Percentiles rank a stretch among this genome's conserved stretches.
Conservation (phyloP, 441 rosid genomes). For the Hura crepitans region DNA sequence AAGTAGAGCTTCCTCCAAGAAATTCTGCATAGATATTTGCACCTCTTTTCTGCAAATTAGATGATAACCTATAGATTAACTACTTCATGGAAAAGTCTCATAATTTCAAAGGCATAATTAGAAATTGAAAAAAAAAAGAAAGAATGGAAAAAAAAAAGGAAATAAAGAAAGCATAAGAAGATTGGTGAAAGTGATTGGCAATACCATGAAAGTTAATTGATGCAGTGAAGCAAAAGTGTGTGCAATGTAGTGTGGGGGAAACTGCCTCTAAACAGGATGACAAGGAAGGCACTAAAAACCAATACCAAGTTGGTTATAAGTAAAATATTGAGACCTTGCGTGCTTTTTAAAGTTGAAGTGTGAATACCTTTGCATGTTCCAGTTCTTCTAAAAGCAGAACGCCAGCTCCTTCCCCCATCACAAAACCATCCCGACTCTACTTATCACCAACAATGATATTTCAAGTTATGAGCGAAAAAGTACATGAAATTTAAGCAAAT, state of each 20-base stretch:
- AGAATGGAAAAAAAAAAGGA: neutral
- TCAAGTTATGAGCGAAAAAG: neutral
- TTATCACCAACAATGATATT: slow-evolving; percentile 15
- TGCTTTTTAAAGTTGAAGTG: neutral
- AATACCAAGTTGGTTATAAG: neutral
- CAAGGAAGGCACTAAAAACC: slow-evolving; percentile 1
- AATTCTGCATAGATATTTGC: slow-evolving; percentile 90
- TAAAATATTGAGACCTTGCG: neutral
- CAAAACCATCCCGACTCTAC: slow-evolving; percentile 95
- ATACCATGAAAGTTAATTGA: slow-evolving; percentile 3
- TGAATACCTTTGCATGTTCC: slow-evolving; percentile 91
- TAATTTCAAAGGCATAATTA: neutral
- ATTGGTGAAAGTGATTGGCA: no score
- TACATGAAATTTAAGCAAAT: neutral
- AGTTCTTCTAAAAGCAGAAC: slow-evolving; percentile 90
- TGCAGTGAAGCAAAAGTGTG: neutral
- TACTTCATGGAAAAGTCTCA: neutral
- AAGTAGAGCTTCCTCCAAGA: slow-evolving; percentile 92
- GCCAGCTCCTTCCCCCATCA: slow-evolving; percentile 98
- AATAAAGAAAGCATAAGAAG: neutral
- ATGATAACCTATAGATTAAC: slow-evolving; percentile 4
- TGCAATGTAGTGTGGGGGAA: neutral
- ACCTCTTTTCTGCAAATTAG: slow-evolving; percentile 68
- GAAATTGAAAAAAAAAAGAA: slow-evolving; percentile 4
- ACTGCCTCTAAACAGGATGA: neutral